A percentile compares a stretch with the other conserved stretches of the same genome.
These are phyloP conservation scores for Fraxinus sp. DNA, from an alignment of 305 asterid genomes.

Conservation along the genomic window DNA sequence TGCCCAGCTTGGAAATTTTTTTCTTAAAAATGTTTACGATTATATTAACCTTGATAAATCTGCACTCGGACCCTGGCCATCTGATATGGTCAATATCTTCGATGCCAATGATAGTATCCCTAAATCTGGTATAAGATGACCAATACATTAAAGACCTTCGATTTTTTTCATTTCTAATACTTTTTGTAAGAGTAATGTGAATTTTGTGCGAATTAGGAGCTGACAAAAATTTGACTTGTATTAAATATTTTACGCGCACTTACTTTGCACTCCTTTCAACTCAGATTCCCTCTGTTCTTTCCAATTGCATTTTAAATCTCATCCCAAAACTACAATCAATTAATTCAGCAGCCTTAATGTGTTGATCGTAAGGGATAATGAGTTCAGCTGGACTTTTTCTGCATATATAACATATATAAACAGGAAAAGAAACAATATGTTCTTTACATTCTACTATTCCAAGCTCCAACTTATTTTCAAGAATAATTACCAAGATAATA, in stretches of 20 bases:
- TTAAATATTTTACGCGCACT: neutral
- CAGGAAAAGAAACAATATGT: neutral
- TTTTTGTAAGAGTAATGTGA: neutral
- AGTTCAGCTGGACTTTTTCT: slow-evolving; percentile 7
- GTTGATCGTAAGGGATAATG: slow-evolving; percentile 6
- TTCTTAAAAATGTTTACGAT: neutral
- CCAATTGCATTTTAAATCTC: slow-evolving; percentile 15
- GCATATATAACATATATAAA: neutral
- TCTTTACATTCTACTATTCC: neutral
- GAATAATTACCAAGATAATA: slow-evolving; percentile 15
- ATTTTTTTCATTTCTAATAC: neutral
- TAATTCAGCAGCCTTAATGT: slow-evolving; percentile 2
- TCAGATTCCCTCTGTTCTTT: neutral
- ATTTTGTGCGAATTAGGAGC: neutral
- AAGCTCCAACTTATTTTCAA: neutral
- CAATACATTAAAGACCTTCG: neutral
- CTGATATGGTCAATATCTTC: slow-evolving; percentile 10
- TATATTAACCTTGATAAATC: slow-evolving; percentile 3
- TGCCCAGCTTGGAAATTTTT: neutral
- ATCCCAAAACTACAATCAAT: neutral
- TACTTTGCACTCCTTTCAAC: neutral
- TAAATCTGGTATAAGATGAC: neutral
- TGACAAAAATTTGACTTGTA: neutral
- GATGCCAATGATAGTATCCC: neutral
- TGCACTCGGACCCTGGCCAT: slow-evolving; percentile 17